These are phyloP conservation scores for Macrolepiota dolichaula DNA, from an alignment of 768 basidiomycete species.

Conservation along the genomic window DNA sequence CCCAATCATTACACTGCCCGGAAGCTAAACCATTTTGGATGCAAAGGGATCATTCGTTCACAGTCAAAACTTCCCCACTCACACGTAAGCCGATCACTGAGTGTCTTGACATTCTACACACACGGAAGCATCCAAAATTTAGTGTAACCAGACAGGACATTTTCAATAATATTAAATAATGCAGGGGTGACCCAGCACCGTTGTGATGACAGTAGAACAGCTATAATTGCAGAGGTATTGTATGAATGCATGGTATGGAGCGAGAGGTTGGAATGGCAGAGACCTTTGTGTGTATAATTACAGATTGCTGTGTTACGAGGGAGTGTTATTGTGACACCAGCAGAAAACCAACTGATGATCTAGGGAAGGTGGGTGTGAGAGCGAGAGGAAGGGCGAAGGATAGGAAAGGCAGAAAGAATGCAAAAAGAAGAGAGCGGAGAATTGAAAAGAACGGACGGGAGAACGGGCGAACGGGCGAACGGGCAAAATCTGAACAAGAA, in stretches of 20 bases:
- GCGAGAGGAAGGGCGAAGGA: neutral
- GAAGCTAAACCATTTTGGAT: neutral
- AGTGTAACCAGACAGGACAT: neutral
- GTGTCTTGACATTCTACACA: neutral
- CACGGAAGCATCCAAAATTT: neutral
- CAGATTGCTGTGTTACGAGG: conserved; percentile 14
- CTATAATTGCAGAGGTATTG: neutral
- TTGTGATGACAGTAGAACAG: neutral
- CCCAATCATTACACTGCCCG: neutral
- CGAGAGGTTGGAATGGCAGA: conserved; percentile 2
- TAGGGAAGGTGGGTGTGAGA: neutral
- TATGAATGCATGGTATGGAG: neutral
- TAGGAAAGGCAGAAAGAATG: conserved; percentile 1
- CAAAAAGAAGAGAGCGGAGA: neutral
- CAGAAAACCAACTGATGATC: conserved; percentile 2
- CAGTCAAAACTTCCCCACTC: neutral
- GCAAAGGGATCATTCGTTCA: neutral
- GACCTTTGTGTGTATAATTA: conserved; percentile 22
- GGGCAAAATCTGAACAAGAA: conserved; percentile 5
- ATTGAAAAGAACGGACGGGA: neutral
- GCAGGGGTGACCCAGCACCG: neutral
- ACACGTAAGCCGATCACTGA: conserved; percentile 2
- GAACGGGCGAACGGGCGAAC: conserved; percentile 5
- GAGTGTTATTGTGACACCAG: neutral
- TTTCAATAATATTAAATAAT: conserved; percentile 13